Base-by-base conservation (phyloP, 306 rosid genomes). In the Pyrus betulifolia region DNA sequence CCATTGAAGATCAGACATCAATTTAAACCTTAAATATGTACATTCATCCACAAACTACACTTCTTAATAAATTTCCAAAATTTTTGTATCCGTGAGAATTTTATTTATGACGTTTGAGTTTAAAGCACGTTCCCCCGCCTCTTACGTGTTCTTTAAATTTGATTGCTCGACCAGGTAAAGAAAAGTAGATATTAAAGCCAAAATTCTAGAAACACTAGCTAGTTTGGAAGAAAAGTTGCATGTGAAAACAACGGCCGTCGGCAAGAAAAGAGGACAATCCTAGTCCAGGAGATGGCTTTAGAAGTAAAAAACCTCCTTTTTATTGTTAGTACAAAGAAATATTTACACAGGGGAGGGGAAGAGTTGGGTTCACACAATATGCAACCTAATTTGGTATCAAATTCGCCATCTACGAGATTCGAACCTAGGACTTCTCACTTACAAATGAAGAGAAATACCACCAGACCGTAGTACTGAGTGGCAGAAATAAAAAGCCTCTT, bases 181-280 rank as follows among this genome's bases (percentile, higher is more conserved):
- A 9, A 18, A 64, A 19, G 8, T 3, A 64, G 3, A 35, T 6
- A 27, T 35, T 11, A 66, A 18, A 21, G 23, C 3, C 9, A 33
- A 66, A 33, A 33, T 2, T 70, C 45, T 70, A 31, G n/a, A 71
- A 71, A 31, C 11, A 11, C 17, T 11, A 19, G 55, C 65, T 71
- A 19, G 38, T 42, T 14, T 8, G 76, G 54, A 60, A 10, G 68
- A 42, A 40, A 59, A 59, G 69, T 73, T 23, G 25, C 70, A 62
- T 61, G 70, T 74, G 70, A 45, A 74, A 74, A 28, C 61, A 45
- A 51, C 19, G 33, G 70, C 78, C 61, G 70, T 31, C 70, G 0
- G 11, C 18, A 49, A 49, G 55, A 49, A 49, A 8, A 49, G 10
- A 18, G 71, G 21, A 21, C 11, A 42, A 7, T 28, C 67, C 70